These are phyloP conservation scores for Penicillium verrucosum DNA, from an alignment of 2,329 filamentous ascomycete species.

Conservation along the genomic window DNA sequence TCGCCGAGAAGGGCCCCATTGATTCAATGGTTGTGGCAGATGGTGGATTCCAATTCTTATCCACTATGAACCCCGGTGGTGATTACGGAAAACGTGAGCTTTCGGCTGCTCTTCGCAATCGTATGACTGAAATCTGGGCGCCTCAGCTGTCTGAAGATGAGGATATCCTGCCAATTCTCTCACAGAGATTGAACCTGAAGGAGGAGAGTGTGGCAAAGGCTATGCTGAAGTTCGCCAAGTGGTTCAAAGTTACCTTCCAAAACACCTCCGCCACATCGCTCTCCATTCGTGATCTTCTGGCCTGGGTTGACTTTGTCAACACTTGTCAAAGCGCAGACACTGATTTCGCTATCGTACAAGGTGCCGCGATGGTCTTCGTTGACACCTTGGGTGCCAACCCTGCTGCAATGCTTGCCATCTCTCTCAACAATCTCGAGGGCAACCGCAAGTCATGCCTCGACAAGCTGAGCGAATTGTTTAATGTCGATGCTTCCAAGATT, in stretches of 20 bases:
- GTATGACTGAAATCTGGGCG: conserved; percentile 99
- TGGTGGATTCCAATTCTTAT: conserved; percentile 88
- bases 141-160: conserved; percentile 78
- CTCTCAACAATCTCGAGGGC: conserved; percentile 63
- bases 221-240: conserved; percentile 84
- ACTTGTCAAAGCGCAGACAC: conserved; percentile 52
- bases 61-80: conserved; percentile 98
- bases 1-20: conserved; percentile 88
- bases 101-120: conserved; percentile 89
- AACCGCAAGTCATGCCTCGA: conserved; percentile 72
- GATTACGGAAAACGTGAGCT: conserved; percentile 98
- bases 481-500: conserved; percentile 58
- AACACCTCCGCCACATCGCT: conserved; percentile 72
- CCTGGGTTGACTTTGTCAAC: conserved; percentile 93
- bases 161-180: conserved; percentile 84
- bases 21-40: conserved; percentile 74
- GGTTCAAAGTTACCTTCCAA: conserved; percentile 82
- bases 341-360: conserved; percentile 65
- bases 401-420: conserved; percentile 75
- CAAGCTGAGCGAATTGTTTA: conserved; percentile 66
- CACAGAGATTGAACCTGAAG: conserved; percentile 63
- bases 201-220: conserved; percentile 59
- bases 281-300: conserved; percentile 86
- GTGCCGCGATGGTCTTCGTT: conserved; percentile 91
- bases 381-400: conserved; percentile 95